phyloP scores from a whole-genome alignment of 2,329 filamentous ascomycete genomes.

The Arthroderma uncinatum region DNA sequence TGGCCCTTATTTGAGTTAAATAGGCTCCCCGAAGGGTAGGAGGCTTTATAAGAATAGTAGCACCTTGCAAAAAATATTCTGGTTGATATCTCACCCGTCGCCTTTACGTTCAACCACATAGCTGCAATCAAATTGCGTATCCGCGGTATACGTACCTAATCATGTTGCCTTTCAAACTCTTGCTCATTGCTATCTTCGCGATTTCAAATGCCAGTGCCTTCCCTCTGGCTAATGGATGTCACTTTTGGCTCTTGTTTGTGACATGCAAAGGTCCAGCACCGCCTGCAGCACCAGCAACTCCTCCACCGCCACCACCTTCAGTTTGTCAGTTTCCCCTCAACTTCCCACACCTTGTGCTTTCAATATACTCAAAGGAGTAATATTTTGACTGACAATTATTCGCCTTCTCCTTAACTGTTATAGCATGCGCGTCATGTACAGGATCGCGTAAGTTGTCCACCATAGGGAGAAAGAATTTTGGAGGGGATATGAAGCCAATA shows the following conservation, averaged over 20 bases:
- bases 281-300: not conserved
- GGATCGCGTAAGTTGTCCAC: not conserved
- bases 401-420: not conserved
- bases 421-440: not conserved
- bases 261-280: constrained; percentile 2
- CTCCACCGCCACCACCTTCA: not conserved
- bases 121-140: no score
- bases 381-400: not conserved
- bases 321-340: not conserved
- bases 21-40: no score
- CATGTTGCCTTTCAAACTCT: constrained; percentile 3
- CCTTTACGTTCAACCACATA: no score
- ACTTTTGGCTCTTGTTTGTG: constrained; percentile 3
- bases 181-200: not conserved
- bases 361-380: not conserved
- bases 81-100: no score
- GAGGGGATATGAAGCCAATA: no score
- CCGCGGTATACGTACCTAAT: not conserved
- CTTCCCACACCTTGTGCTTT: not conserved
- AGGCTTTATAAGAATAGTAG: no score
- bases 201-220: not conserved
- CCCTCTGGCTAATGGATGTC: not conserved
- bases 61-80: no score
- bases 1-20: no score
- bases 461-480: not conserved